Base-by-base conservation (phyloP, 805 yeast genomes). In the Yarrowia osloensis region DNA sequence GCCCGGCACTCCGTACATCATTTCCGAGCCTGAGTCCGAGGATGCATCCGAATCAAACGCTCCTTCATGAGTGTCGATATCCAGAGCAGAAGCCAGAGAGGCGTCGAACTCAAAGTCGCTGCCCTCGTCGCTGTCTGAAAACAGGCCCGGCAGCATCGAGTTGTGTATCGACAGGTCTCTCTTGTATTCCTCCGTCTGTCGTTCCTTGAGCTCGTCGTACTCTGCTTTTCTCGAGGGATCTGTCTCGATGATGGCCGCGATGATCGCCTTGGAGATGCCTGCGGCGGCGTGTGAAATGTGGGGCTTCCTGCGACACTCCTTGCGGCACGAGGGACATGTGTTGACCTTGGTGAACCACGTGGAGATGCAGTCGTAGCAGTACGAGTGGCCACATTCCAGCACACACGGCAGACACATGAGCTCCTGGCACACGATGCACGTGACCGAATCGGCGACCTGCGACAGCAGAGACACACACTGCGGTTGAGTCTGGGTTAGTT, bases 321-420 rank as follows among this genome's bases (percentile, higher is more conserved):
- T 65, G 15, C 74, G 68, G 50, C 74, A 73, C 15, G 67, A 68
- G 6, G 74, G 74, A 47, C 74, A 73, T 11, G 72, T 67, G 26
- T 57, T 67, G 15, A 26, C 46, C 59, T 68, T 68, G 46, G 70
- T 57, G 54, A 77, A 57, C 79, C 79, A 77, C 76, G 77, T 19
- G 8, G 66, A 61, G 5, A 33, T 28, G 29, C 66, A 61, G 19
- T 78, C 81, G 73, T 87, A 86, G 75, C 91, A 88, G 72, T 85
- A 86, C 0, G 88, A 78, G 72, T 88, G 92, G 6, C 92, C 92
- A 74, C 92, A 88, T 15, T 77, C 72, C 3, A 83, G 74, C 6
- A 81, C 74, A 70, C 83, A 84, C 6, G 92, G 91, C 6, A 79
- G 78, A 68, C 80, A 80, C 88, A 87, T 85, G 40, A 82, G 71